phyloP scores from a whole-genome alignment of 192 early-diverging fungal genomes.

The Entomortierella chlamydospora region DNA sequence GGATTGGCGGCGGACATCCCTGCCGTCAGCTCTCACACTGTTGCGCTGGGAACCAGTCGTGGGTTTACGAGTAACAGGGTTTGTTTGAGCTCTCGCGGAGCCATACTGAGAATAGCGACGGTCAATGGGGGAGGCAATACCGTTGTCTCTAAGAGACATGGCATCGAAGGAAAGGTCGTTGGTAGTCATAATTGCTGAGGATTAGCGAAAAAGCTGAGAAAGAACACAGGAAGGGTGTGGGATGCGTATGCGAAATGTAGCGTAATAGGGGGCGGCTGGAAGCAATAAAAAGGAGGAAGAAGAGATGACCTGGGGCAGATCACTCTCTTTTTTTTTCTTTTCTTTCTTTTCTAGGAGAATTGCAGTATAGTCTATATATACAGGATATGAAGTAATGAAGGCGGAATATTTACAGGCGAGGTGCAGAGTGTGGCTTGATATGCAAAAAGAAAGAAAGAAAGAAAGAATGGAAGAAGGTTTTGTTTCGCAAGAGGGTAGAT shows the following conservation, averaged over 20 bases:
- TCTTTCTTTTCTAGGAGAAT: background rate
- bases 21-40: slow-evolving; percentile 40
- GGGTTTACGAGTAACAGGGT: slow-evolving; percentile 41
- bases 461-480: too few relatives aligned
- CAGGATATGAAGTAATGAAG: too few relatives aligned
- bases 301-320: background rate
- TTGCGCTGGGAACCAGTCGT: slow-evolving; percentile 45
- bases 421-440: too few relatives aligned
- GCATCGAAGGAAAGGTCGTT: slow-evolving; percentile 54
- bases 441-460: too few relatives aligned
- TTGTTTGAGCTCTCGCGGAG: slow-evolving; percentile 36
- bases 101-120: slow-evolving; percentile 52
- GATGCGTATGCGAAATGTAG: slow-evolving; percentile 4
- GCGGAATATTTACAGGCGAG: too few relatives aligned
- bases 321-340: background rate
- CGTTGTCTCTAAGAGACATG: slow-evolving; percentile 50
- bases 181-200: slow-evolving; percentile 43
- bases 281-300: background rate
- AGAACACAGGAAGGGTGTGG: background rate
- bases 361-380: background rate
- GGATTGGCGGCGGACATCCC: slow-evolving; percentile 43
- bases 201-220: background rate
- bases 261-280: background rate
- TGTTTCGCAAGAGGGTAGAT: too few relatives aligned
- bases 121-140: slow-evolving; percentile 39